Conservation (phyloP, 1,284 basidiomycete genomes). For the Heterobasidion occidentale region DNA sequence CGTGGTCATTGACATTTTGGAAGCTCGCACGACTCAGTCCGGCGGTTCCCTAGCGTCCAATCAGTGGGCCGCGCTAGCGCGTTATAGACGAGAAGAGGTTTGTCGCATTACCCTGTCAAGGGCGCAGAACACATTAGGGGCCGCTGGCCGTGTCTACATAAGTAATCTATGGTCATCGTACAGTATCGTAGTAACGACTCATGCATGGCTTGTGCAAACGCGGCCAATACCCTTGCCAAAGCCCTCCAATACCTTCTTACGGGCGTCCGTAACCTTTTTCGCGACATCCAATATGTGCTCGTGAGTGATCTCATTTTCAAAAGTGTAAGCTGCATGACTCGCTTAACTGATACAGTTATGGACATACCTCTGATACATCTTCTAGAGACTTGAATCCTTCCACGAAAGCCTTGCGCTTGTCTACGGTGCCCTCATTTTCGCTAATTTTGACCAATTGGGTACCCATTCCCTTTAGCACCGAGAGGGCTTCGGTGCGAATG, state of each 20-base stretch:
- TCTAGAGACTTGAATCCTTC: slow-evolving; percentile 38
- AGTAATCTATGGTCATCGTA: neutral
- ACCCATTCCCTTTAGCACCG: slow-evolving; percentile 51
- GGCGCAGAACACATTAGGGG: neutral
- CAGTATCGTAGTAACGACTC: neutral
- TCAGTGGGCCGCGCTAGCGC: no score
- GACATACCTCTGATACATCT: slow-evolving; percentile 32
- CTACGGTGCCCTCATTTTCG: slow-evolving; percentile 42
- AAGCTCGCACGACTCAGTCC: no score
- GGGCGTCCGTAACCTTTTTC: slow-evolving; percentile 59
- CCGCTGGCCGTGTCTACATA: neutral
- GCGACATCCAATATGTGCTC: slow-evolving; percentile 56
- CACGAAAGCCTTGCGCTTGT: slow-evolving; percentile 43
- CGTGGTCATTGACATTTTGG: no score
- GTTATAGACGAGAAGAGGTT: neutral
- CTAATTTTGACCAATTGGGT: slow-evolving; percentile 37
- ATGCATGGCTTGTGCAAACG: slow-evolving; percentile 27
- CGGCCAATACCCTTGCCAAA: slow-evolving; percentile 58
- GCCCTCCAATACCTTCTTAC: slow-evolving; percentile 65
- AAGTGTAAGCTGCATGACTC: neutral
- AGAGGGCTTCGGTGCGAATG: slow-evolving; percentile 43
- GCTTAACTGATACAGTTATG: neutral
- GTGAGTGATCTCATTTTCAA: slow-evolving; percentile 42
- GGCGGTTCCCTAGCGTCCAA: no score
- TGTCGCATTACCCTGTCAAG: neutral